These are phyloP conservation scores for Xylariaceae sp. DNA, from an alignment of 2,329 filamentous ascomycete genomes.

Conservation along the genomic window DNA sequence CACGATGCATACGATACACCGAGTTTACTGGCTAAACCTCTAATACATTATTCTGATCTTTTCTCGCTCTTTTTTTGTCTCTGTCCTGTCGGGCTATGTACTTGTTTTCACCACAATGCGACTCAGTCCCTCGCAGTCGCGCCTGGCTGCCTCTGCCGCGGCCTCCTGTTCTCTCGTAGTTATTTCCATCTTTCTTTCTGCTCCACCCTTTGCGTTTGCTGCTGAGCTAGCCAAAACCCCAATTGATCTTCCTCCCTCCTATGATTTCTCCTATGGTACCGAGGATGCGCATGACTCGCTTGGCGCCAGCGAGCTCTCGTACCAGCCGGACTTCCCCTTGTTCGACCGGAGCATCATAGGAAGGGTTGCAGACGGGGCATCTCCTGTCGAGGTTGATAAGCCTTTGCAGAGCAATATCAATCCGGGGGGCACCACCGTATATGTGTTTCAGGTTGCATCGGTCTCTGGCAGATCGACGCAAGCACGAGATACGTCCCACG, in stretches of 20 bases:
- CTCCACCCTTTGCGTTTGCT: constrained; percentile 57
- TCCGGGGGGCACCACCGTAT: constrained; percentile 58
- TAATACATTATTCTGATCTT: constrained; percentile 10
- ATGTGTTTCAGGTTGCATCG: constrained; percentile 55
- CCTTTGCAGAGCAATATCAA: constrained; percentile 54
- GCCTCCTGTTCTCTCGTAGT: constrained; percentile 55
- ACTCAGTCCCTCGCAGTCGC: constrained; percentile 65
- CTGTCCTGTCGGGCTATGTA: constrained; percentile 36
- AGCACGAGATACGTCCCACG: constrained; percentile 17
- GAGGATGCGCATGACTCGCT: constrained; percentile 17
- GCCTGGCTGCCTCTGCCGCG: constrained; percentile 61
- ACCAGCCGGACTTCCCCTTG: constrained; percentile 56
- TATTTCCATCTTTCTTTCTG: constrained; percentile 56
- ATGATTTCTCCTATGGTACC: constrained; percentile 20
- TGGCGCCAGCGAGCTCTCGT: constrained; percentile 33
- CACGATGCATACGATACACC: constrained; percentile 15
- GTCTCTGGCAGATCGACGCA: constrained; percentile 40
- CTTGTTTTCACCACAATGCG: constrained; percentile 41
- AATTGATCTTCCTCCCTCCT: constrained; percentile 19
- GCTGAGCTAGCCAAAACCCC: constrained; percentile 40
- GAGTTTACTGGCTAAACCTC: constrained; percentile 7
- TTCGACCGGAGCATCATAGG: constrained; percentile 61
- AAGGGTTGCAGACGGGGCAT: constrained; percentile 49
- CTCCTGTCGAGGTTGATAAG: constrained; percentile 59
- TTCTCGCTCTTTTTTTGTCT: constrained; percentile 13